Evolutionary conservation across 78 protist genomes (phyloP).

Genomic region (Dictyostelium capitatum): DNA sequence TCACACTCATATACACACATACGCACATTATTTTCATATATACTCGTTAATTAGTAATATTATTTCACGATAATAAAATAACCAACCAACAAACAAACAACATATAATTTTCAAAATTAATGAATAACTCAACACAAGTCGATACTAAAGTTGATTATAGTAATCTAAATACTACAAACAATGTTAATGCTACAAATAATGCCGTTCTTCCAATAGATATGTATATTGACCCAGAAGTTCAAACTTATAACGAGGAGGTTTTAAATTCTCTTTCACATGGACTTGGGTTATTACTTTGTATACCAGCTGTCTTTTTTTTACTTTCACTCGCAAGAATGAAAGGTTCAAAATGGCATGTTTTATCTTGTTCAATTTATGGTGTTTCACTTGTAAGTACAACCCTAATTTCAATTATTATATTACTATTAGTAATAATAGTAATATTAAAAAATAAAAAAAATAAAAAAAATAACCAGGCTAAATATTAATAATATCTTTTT

Average conservation of each 20-base stretch:
- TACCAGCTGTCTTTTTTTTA: constrained; percentile 72
- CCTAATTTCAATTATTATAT: background rate
- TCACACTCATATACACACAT: no score
- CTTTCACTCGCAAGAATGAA: constrained; percentile 69
- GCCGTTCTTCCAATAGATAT: background rate
- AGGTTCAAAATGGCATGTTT: constrained; percentile 68
- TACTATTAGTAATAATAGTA: background rate
- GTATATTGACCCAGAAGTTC: constrained; percentile 41
- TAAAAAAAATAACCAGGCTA: background rate
- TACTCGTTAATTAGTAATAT: no score
- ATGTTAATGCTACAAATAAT: background rate
- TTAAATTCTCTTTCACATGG: constrained; percentile 65
- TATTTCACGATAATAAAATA: no score
- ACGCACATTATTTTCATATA: no score
- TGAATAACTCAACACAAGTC: no score
- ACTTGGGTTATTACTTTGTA: constrained; percentile 43
- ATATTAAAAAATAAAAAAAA: background rate
- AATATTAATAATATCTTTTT: background rate
- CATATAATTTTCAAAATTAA: no score
- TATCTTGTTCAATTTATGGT: constrained; percentile 72
- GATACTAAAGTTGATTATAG: no score
- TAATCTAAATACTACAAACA: no score
- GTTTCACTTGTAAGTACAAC: constrained; percentile 32
- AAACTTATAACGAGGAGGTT: constrained; percentile 52
- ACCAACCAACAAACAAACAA: no score